Percentiles rank a stretch among this genome's conserved stretches.
These are phyloP conservation scores for Batrachochytrium dendrobatidis DNA, from an alignment of 371 early-diverging fungal species.

Conservation along the genomic window DNA sequence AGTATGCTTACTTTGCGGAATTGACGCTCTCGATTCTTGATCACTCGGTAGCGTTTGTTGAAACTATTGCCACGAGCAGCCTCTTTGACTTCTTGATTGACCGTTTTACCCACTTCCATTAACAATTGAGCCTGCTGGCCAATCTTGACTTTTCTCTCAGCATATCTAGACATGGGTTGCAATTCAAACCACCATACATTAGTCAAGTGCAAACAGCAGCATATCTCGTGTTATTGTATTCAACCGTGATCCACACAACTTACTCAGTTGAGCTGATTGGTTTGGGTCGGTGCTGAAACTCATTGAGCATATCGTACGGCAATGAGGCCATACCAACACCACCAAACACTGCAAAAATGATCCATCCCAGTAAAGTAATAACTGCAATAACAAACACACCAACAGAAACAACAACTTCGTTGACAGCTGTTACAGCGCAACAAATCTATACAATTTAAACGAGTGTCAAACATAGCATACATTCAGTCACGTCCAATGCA, in stretches of 20 bases:
- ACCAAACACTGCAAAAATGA: conserved; percentile 46
- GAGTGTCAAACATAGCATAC: not conserved
- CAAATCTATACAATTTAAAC: not conserved
- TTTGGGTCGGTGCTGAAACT: conserved; percentile 43
- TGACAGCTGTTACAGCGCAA: conserved; percentile 1
- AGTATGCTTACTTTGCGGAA: conserved; percentile 34
- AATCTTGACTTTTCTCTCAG: conserved; percentile 37
- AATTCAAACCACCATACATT: too few species aligned
- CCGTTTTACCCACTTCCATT: conserved; percentile 36
- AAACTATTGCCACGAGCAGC: conserved; percentile 20
- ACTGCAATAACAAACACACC: conserved; percentile 47
- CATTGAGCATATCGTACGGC: conserved; percentile 42
- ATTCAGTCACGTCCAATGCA: not conserved
- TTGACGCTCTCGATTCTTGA: conserved; percentile 34
- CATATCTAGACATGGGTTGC: conserved; percentile 26
- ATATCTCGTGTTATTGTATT: too few species aligned
- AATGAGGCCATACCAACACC: conserved; percentile 47
- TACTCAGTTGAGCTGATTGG: conserved; percentile 42
- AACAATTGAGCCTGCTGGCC: conserved; percentile 40
- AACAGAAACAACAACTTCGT: conserved; percentile 31
- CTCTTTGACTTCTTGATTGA: conserved; percentile 31
- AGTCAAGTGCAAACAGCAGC: not conserved
- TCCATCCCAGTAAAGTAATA: conserved; percentile 42
- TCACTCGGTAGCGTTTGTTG: conserved; percentile 13
- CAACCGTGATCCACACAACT: not conserved